phyloP scores from a whole-genome alignment of 2,329 filamentous ascomycete species.

The Whalleya microplaca region DNA sequence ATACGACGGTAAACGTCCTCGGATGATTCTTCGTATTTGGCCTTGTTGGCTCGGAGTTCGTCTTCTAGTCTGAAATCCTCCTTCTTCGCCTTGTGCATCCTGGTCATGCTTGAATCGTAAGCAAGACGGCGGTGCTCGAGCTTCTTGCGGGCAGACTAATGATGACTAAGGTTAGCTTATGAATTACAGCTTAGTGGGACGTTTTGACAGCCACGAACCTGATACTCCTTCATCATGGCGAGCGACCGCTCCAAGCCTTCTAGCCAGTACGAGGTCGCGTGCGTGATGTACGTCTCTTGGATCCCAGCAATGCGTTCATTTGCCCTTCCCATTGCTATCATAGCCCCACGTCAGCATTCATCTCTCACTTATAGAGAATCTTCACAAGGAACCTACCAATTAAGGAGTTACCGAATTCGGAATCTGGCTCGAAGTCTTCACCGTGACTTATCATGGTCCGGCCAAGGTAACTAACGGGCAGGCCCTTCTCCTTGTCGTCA shows the following conservation, averaged over 20 bases:
- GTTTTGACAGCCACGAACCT: conserved; percentile 58
- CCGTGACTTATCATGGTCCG: conserved; percentile 86
- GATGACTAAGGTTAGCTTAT: conserved; percentile 16
- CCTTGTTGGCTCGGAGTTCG: conserved; percentile 85
- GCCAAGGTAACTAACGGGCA: conserved; percentile 79
- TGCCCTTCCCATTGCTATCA: conserved; percentile 73
- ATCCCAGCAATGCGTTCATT: conserved; percentile 86
- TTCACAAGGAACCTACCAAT: conserved; percentile 55
- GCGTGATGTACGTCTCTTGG: conserved; percentile 80
- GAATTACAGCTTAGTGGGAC: neutral
- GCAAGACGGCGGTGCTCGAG: conserved; percentile 86
- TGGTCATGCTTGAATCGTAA: conserved; percentile 86
- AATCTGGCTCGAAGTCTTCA: conserved; percentile 89
- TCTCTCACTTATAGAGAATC: neutral
- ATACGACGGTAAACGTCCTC: conserved; percentile 91
- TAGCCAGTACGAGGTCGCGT: conserved; percentile 82
- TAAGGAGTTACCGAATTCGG: conserved; percentile 87
- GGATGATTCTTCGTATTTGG: conserved; percentile 93
- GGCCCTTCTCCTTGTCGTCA: conserved; percentile 85
- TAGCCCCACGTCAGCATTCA: neutral
- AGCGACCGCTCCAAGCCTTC: conserved; percentile 89
- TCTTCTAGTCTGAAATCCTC: conserved; percentile 94
- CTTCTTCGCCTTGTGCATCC: conserved; percentile 91
- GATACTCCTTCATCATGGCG: conserved; percentile 97
- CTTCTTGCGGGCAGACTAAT: conserved; percentile 80